phyloP scores from a whole-genome alignment of 257 asterid species.

The Ligustrum vulgare region DNA sequence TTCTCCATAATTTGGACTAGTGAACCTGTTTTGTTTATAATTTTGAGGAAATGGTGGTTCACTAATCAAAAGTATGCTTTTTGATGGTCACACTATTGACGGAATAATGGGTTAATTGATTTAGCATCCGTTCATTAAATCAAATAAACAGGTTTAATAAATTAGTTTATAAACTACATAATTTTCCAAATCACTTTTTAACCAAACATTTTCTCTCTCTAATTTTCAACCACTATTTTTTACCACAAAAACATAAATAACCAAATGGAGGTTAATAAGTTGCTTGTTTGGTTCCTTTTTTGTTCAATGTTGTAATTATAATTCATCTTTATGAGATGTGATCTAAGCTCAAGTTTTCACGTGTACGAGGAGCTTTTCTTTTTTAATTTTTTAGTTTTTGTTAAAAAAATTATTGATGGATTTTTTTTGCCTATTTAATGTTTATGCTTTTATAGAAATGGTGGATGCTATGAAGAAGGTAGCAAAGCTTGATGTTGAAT shows the following conservation, averaged over 20 bases:
- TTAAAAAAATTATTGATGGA: neutral
- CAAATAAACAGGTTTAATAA: too few species aligned
- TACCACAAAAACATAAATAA: too few species aligned
- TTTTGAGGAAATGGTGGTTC: neutral
- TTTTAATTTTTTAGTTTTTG: too few species aligned
- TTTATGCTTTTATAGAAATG: conserved; percentile 7
- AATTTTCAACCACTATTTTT: too few species aligned
- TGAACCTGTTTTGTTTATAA: neutral
- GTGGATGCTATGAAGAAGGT: conserved; percentile 28
- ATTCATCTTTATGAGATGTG: neutral
- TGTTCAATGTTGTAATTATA: neutral
- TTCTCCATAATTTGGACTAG: neutral
- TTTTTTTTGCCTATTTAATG: neutral
- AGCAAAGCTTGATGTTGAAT: conserved; percentile 25
- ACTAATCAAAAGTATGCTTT: neutral
- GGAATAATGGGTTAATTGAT: neutral
- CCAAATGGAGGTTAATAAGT: too few species aligned
- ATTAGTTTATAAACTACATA: too few species aligned
- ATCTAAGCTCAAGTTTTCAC: too few species aligned
- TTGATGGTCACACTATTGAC: neutral
- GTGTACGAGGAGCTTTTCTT: neutral
- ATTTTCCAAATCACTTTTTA: too few species aligned
- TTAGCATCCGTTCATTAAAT: too few species aligned
- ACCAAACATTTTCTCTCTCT: too few species aligned
- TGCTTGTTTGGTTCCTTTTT: neutral